Conservation (phyloP, 1,139 yeast genomes). For the Taphrina communis region DNA sequence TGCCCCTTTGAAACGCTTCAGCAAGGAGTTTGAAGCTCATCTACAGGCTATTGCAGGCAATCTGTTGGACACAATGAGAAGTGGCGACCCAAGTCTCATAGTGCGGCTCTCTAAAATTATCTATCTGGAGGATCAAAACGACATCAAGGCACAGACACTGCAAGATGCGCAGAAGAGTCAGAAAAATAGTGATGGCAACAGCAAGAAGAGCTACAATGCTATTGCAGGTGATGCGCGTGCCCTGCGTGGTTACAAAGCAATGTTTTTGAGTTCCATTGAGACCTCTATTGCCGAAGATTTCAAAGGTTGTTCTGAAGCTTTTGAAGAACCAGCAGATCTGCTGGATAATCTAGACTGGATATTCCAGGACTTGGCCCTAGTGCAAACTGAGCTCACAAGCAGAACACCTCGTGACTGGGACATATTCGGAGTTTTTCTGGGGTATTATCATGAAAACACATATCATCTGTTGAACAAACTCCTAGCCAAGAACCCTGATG, state of each 20-base stretch:
- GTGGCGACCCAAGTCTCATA: conserved; percentile 69
- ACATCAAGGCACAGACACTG: conserved; percentile 54
- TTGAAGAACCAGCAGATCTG: conserved; percentile 57
- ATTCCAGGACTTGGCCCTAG: conserved; percentile 75
- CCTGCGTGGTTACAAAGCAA: conserved; percentile 67
- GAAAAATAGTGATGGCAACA: conserved; percentile 41
- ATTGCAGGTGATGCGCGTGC: conserved; percentile 46
- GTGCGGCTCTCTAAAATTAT: conserved; percentile 76
- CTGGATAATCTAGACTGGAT: conserved; percentile 81
- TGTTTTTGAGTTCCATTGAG: conserved; percentile 67
- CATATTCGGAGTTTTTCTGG: conserved; percentile 65
- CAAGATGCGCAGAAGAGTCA: conserved; percentile 49
- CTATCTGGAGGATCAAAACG: conserved; percentile 81
- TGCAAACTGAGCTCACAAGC: conserved; percentile 63
- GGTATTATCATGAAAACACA: conserved; percentile 70
- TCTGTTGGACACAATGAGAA: conserved; percentile 71
- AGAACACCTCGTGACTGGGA: conserved; percentile 79
- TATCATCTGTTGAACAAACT: conserved; percentile 67
- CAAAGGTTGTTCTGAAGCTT: conserved; percentile 66
- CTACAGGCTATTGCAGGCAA: conserved; percentile 66
- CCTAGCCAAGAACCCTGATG: conserved; percentile 69
- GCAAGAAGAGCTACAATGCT: conserved; percentile 19
- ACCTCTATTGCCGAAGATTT: conserved; percentile 70
- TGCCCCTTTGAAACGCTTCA: conserved; percentile 58
- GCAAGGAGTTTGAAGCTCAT: conserved; percentile 68